phyloP scores from a whole-genome alignment of 495 filamentous ascomycete genomes.

The Penicillium goetzii region DNA sequence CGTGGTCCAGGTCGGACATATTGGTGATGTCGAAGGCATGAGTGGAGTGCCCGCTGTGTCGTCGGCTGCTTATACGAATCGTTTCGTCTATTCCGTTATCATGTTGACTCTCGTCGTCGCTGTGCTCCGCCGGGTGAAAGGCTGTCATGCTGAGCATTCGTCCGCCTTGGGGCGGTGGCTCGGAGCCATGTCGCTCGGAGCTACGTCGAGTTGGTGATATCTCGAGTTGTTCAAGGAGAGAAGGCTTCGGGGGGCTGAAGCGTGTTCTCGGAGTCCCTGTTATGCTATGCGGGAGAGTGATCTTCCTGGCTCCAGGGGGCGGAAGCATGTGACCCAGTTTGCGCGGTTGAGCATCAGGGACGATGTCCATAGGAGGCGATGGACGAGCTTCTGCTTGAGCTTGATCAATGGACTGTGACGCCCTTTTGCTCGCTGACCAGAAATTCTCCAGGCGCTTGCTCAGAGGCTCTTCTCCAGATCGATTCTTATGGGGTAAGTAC shows the following conservation, averaged over 20 bases:
- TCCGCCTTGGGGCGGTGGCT: constrained; percentile 36
- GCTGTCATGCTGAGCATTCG: constrained; percentile 28
- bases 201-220: constrained; percentile 43
- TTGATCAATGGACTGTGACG: constrained; percentile 27
- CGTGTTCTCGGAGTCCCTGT: constrained; percentile 47
- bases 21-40: constrained; percentile 44
- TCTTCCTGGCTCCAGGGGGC: constrained; percentile 37
- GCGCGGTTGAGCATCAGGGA: constrained; percentile 24
- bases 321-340: constrained; percentile 40
- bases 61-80: constrained; percentile 26
- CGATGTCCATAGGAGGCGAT: constrained; percentile 20
- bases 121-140: constrained; percentile 24
- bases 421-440: constrained; percentile 44
- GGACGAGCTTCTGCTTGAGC: constrained; percentile 26
- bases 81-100: constrained; percentile 31
- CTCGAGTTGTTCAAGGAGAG: constrained; percentile 47
- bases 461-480: constrained; percentile 41
- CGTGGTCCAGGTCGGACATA: constrained; percentile 36
- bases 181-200: constrained; percentile 28
- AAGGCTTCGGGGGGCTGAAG: constrained; percentile 51
- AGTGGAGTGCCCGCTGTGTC: constrained; percentile 35
- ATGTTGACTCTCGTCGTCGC: constrained; percentile 27
- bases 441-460: constrained; percentile 48
- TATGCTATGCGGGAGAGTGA: constrained; percentile 43
- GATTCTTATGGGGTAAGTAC: constrained; percentile 35